Conservation (phyloP, 1,284 basidiomycete genomes). For the Fomes fomentarius region DNA sequence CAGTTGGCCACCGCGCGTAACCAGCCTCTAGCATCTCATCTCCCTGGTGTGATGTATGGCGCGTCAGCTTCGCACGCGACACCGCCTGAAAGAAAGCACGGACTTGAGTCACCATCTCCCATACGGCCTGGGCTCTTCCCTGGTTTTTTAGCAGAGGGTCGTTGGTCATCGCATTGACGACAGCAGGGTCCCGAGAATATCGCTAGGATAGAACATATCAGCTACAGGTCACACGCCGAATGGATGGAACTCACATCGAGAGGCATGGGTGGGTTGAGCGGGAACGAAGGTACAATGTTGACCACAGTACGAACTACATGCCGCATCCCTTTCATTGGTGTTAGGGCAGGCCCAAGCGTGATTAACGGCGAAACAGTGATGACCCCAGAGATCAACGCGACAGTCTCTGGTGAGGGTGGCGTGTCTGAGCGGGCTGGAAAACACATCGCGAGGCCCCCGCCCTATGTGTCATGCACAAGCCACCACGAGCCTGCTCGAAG, state of each 20-base stretch:
- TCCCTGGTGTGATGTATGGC: constrained; percentile 61
- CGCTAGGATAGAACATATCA: too few species aligned
- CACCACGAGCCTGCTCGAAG: too few species aligned
- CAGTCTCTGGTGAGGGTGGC: constrained; percentile 40
- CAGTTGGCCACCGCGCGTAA: constrained; percentile 69
- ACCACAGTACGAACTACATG: constrained; percentile 52
- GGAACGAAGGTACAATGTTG: constrained; percentile 52
- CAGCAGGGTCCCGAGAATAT: constrained; percentile 65
- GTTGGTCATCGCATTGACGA: constrained; percentile 56
- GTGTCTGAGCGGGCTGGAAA: constrained; percentile 53
- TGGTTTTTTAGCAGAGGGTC: constrained; percentile 69
- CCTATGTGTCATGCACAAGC: too few species aligned
- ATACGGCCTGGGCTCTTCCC: constrained; percentile 65
- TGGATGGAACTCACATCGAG: background rate
- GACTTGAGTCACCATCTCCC: constrained; percentile 76
- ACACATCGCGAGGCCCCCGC: constrained; percentile 66
- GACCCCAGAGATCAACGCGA: constrained; percentile 60
- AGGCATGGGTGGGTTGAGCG: background rate
- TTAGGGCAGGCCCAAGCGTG: constrained; percentile 59
- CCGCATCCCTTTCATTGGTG: constrained; percentile 53
- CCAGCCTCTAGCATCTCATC: constrained; percentile 55
- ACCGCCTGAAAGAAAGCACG: constrained; percentile 16
- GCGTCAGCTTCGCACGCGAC: background rate
- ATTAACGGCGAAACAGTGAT: constrained; percentile 73
- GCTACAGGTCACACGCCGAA: background rate